Conservation (phyloP, 306 rosid species). For the Urtica urens region DNA sequence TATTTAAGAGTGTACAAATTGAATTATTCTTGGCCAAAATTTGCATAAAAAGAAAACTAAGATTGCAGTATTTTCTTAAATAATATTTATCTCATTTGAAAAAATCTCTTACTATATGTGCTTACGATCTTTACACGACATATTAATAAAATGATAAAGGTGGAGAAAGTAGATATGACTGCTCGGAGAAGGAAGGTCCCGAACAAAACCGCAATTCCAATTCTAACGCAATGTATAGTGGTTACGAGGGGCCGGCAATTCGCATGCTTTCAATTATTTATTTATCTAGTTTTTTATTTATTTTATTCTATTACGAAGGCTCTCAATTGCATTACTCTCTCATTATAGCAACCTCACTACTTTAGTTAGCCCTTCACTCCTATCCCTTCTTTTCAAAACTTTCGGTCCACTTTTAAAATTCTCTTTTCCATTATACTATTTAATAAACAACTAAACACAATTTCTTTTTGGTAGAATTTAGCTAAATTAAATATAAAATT, state of each 20-base stretch:
- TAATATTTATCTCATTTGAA: too few relatives aligned
- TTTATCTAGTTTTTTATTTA: too few relatives aligned
- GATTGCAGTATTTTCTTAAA: too few relatives aligned
- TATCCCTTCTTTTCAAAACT: conserved; percentile 24
- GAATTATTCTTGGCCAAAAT: too few relatives aligned
- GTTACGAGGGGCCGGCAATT: conserved; percentile 39
- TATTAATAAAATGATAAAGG: conserved; percentile 23
- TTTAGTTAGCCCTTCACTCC: conserved; percentile 20
- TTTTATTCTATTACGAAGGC: background rate
- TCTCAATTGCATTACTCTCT: conserved; percentile 38
- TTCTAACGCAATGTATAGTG: conserved; percentile 33
- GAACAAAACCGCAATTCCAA: conserved; percentile 24
- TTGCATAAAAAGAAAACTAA: too few relatives aligned
- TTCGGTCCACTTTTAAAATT: conserved; percentile 17
- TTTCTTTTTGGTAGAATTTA: too few relatives aligned
- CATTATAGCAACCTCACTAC: conserved; percentile 48
- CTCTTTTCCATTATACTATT: background rate
- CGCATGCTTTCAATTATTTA: conserved; percentile 16
- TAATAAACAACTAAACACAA: background rate
- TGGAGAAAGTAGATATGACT: conserved; percentile 11
- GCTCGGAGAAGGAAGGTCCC: conserved; percentile 19
- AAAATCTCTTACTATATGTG: too few relatives aligned
- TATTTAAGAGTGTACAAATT: too few relatives aligned
- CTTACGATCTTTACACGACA: too few relatives aligned
- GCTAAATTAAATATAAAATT: too few relatives aligned